Conservation (phyloP, 306 rosid species). For the Cicer yamashitae region DNA sequence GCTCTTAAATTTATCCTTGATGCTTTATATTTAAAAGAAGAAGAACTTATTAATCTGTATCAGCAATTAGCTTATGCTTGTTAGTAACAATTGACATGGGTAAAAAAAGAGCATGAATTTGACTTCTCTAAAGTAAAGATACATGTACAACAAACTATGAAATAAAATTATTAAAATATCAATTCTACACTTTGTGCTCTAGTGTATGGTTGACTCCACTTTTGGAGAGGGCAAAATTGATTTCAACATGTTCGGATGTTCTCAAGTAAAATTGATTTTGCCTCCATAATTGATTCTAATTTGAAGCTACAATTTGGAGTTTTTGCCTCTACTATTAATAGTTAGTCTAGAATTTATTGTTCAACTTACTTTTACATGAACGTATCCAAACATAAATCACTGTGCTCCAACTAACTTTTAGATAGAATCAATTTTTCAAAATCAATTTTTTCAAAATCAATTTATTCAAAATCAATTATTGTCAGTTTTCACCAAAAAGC, state of each 20-base stretch:
- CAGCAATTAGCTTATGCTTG: conserved; percentile 19
- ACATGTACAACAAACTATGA: not conserved
- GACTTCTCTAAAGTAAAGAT: not conserved
- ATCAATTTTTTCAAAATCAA: too few relatives aligned
- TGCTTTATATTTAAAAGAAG: not conserved
- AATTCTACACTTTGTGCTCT: not conserved
- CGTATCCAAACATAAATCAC: too few relatives aligned
- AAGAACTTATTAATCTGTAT: not conserved
- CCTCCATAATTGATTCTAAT: too few relatives aligned
- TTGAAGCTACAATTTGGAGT: too few relatives aligned
- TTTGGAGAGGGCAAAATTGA: too few relatives aligned
- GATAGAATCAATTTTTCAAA: not conserved
- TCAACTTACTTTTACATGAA: too few relatives aligned
- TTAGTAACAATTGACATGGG: conserved; percentile 5
- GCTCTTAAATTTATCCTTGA: not conserved
- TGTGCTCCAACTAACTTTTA: not conserved
- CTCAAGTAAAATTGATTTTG: too few relatives aligned
- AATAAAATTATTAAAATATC: not conserved
- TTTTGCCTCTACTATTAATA: too few relatives aligned
- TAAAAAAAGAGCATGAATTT: not conserved
- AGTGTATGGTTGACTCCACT: too few relatives aligned
- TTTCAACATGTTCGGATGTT: too few relatives aligned
- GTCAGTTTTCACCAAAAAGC: not conserved
- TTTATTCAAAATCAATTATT: too few relatives aligned
- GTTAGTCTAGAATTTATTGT: too few relatives aligned